phyloP scores from a whole-genome alignment of 2,329 filamentous ascomycete species.

The Aspergillus spinulosporus region DNA sequence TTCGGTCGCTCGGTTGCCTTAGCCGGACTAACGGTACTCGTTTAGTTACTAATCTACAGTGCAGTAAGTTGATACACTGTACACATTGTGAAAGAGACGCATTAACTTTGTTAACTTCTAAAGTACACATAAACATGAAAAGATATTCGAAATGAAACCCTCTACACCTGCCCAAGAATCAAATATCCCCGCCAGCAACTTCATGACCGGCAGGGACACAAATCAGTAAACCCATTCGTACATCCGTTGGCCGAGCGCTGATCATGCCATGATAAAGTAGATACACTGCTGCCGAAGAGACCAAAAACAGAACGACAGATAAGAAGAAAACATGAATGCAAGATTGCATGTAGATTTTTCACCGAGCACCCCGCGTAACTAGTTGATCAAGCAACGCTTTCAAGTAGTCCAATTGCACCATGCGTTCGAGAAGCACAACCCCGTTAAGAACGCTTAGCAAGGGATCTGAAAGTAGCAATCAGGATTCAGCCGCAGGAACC shows the following conservation, averaged over 20 bases:
- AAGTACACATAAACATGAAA: conserved; percentile 9
- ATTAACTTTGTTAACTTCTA: background rate
- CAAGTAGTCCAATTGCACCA: conserved; percentile 10
- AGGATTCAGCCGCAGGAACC: conserved; percentile 21
- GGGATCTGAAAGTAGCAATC: conserved; percentile 7
- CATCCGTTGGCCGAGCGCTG: conserved; percentile 23
- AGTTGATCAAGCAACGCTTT: conserved; percentile 5
- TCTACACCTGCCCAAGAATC: conserved; percentile 16
- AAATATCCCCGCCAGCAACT: background rate
- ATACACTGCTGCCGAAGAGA: conserved; percentile 16
- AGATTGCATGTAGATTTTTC: conserved; percentile 9
- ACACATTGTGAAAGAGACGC: background rate
- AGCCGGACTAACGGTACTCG: background rate
- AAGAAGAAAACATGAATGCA: conserved; percentile 6
- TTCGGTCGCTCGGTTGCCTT: background rate
- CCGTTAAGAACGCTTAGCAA: background rate
- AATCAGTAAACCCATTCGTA: conserved; percentile 23
- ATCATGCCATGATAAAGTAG: conserved; percentile 17
- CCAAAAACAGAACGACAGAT: conserved; percentile 13
- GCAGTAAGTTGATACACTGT: background rate
- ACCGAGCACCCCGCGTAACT: conserved; percentile 14
- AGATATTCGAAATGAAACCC: conserved; percentile 2
- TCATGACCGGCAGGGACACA: conserved; percentile 1
- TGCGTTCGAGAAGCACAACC: background rate
- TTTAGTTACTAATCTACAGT: background rate